Conservation (phyloP, 202 grass and related monocot species). For the Elaeis oleifera region DNA sequence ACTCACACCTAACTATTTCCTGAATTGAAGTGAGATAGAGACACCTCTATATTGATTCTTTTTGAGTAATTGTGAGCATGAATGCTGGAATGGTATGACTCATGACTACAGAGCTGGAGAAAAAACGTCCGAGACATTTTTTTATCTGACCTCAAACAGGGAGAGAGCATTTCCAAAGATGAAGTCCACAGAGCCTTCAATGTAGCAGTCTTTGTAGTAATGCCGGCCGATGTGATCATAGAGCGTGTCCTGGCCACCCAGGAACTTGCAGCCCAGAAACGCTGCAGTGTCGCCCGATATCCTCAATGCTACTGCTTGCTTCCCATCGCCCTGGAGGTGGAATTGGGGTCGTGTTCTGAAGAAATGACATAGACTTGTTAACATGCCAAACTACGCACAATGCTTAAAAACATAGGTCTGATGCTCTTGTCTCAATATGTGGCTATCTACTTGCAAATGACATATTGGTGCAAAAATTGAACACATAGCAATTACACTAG, state of each 20-base stretch:
- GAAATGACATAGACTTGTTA: not conserved
- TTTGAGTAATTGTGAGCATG: too few relatives aligned
- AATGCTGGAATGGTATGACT: too few relatives aligned
- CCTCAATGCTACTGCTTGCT: constrained; percentile 81
- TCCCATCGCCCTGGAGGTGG: constrained; percentile 53
- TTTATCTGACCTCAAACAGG: constrained; percentile 49
- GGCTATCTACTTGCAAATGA: too few relatives aligned
- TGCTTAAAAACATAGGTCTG: too few relatives aligned
- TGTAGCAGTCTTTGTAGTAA: constrained; percentile 97
- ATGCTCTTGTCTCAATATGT: too few relatives aligned
- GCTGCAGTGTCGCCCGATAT: constrained; percentile 88
- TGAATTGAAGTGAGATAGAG: too few relatives aligned
- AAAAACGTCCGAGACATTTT: too few relatives aligned
- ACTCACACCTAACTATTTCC: too few relatives aligned
- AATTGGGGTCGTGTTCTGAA: constrained; percentile 68
- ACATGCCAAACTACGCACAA: not conserved
- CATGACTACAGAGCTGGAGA: too few relatives aligned
- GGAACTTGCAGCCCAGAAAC: constrained; percentile 68
- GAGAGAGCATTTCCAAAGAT: constrained; percentile 93
- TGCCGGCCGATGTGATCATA: constrained; percentile 75
- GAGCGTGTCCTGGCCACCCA: constrained; percentile 91
- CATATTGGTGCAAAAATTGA: too few relatives aligned
- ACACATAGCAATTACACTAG: too few relatives aligned
- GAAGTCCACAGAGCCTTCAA: constrained; percentile 88
- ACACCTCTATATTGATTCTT: too few relatives aligned